Percentiles rank a stretch among this genome's conserved stretches.
phyloP scores from a whole-genome alignment of 2,329 filamentous ascomycete species.

The Zasmidium cellare region DNA sequence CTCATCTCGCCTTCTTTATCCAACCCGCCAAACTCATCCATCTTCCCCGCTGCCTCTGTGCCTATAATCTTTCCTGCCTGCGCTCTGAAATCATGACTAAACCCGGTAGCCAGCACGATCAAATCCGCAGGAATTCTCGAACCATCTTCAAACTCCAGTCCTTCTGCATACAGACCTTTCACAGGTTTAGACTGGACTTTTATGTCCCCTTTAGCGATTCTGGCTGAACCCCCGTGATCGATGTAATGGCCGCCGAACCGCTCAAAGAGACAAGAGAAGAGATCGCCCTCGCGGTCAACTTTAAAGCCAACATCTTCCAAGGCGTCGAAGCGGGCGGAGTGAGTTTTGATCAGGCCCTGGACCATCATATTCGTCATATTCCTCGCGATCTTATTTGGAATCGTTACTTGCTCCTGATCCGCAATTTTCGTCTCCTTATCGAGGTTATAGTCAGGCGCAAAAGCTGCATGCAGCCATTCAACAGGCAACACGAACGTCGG shows the following conservation, averaged over 20 bases:
- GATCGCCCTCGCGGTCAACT: conserved; percentile 40
- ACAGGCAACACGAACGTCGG: conserved; percentile 42
- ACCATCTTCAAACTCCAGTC: conserved; percentile 47
- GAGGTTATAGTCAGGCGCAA: conserved; percentile 22
- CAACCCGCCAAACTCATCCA: conserved; percentile 48
- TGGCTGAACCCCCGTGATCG: conserved; percentile 45
- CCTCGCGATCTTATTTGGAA: conserved; percentile 32
- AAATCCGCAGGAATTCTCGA: conserved; percentile 45
- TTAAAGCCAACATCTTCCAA: conserved; percentile 45
- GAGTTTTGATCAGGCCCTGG: conserved; percentile 30
- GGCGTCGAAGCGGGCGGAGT: conserved; percentile 42
- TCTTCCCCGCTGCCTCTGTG: conserved; percentile 38
- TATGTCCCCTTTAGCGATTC: conserved; percentile 48
- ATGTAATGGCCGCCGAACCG: conserved; percentile 51
- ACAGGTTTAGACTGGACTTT: conserved; percentile 44
- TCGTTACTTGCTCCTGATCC: conserved; percentile 26
- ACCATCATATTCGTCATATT: conserved; percentile 34
- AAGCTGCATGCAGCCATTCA: conserved; percentile 23
- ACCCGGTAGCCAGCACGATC: conserved; percentile 51
- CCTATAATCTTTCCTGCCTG: conserved; percentile 43
- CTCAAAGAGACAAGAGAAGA: conserved; percentile 41
- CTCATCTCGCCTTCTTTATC: conserved; percentile 50
- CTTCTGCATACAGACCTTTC: conserved; percentile 38
- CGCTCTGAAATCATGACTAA: conserved; percentile 44
- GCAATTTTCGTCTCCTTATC: conserved; percentile 17